Evolutionary conservation across 129 eudicot genomes (phyloP), one percentile per base, ranked within the genome.

Genomic region (Arctium lappa): DNA sequence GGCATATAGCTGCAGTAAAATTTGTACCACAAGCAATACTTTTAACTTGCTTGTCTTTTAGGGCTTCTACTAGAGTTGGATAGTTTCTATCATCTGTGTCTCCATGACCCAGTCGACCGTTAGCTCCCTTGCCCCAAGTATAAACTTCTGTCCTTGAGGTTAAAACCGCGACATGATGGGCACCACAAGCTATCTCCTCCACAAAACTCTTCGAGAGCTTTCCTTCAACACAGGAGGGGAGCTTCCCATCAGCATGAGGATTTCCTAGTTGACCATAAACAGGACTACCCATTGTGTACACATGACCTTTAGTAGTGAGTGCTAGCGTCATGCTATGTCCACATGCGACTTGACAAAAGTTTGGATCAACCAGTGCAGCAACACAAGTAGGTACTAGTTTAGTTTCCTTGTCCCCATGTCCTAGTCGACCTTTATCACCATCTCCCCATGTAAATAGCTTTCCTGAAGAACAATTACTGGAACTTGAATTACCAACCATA

Each of bases 121-220:
- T 90, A 50, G 88, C 83, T 31, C 98, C 98, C 87, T 89, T 96
- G 32, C 99, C 99, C 99, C 99, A 96, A 4, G 99, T 96, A 68
- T 89, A 96, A 74, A 96, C 95, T 72, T 96, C 99, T 16, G 91
- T 78, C 82, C 86, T 96, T 11, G 99, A 90, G 68, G 98, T 96
- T 88, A 96, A 85, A 71, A 89, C 94, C 1, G 94, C 99, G 69
- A 93, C 91, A 86, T 96, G 99, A 75, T 91, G 91, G 79, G 97
- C 91, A 18, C 99, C 99, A 85, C 99, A 96, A 29, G 98, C 89
- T 65, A 93, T 90, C 50, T 96, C 97, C 83, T 89, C 97, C 5
- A 96, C 88, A 27, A 79, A 89, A 75, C 86, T 81, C 75, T 88
- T 87, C 1, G 85, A 91, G 13, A 91, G 87, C 48, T 86, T 69